Percentiles rank a stretch among this genome's conserved stretches.
Conservation (phyloP, 768 basidiomycete genomes). For the Astraeus odoratus region DNA sequence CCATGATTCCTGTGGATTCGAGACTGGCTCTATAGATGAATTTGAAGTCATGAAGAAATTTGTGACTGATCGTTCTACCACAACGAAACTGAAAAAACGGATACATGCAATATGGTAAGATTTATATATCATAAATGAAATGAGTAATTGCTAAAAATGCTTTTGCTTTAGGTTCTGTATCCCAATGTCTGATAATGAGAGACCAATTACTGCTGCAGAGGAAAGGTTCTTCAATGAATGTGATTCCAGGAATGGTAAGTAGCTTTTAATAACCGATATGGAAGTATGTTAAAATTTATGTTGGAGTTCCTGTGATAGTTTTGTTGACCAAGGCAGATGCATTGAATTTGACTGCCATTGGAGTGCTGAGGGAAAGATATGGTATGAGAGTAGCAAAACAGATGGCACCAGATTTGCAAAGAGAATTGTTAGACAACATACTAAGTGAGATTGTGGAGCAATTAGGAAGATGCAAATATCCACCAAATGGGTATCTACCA, state of each 20-base stretch:
- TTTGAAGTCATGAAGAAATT: conserved; percentile 26
- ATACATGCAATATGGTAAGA: conserved; percentile 34
- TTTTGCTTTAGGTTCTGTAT: conserved; percentile 33
- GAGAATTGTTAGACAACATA: not conserved
- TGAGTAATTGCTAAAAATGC: not conserved
- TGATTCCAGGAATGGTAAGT: conserved; percentile 8
- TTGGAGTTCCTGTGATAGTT: conserved; percentile 31
- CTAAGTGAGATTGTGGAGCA: not conserved
- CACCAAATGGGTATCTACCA: not conserved
- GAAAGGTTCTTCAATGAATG: conserved; percentile 24
- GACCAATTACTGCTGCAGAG: conserved; percentile 26
- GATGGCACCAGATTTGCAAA: conserved; percentile 11
- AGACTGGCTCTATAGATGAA: conserved; percentile 27
- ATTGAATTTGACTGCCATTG: conserved; percentile 15
- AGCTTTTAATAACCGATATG: not conserved
- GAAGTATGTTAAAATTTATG: not conserved
- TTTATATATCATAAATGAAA: not conserved
- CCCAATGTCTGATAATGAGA: conserved; percentile 15
- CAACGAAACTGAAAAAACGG: conserved; percentile 15
- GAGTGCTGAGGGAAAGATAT: conserved; percentile 8
- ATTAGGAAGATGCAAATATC: not conserved
- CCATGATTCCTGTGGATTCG: conserved; percentile 37
- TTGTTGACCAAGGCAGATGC: conserved; percentile 35
- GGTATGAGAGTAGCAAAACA: conserved; percentile 5
- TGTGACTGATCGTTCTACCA: conserved; percentile 18